Base-by-base conservation (phyloP, 1,284 basidiomycete genomes). In the Cutaneotrichosporon arboriforme region DNA sequence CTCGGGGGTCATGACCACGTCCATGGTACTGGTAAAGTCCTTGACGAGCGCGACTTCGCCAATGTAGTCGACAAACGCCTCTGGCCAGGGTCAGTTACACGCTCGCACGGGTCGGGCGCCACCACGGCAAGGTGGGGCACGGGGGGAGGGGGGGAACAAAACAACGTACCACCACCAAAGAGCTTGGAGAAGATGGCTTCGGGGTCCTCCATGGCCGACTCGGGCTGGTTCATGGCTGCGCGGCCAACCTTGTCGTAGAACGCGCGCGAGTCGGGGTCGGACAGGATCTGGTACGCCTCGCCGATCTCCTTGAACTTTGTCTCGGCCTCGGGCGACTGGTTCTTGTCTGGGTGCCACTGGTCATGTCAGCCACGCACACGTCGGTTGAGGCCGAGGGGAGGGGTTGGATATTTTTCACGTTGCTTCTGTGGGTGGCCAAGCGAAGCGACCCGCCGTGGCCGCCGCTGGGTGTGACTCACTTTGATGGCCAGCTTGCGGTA, bases 211-310 rank as follows among this genome's bases (percentile, higher is more conserved):
- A 65, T 66, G 17, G 61, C 67, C 33, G 61, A 66, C 41, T 66
- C 68, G 14, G 65, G 61, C 53, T 66, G 64, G 52, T 68, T 67
- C 72, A 74, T 72, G 9, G 65, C 70, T 20, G 62, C 64, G 74
- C 89, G 89, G 43, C 92, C 92, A 77, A 97, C 87, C 78, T 91
- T 93, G 76, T 98, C 92, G 69, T 98, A 98, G 45, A 92, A 88
- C 0, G 84, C 84, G 46, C 94, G 83, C 48, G 88, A 75, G 78
- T 98, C 88, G 58, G 88, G 74, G 76, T 92, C 86, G 35, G 87
- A 88, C 22, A 94, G 78, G 52, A 92, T 85, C 73, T 90, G 87
- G 70, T 92, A 93, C 52, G 88, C 89, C 81, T 92, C 90, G 69
- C 88, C 89, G 67, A 96, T 88, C 49, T 93, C 88, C 76, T 96